Conservation (phyloP, 176 grass and related monocot genomes). For the Phoenix roebelenii region DNA sequence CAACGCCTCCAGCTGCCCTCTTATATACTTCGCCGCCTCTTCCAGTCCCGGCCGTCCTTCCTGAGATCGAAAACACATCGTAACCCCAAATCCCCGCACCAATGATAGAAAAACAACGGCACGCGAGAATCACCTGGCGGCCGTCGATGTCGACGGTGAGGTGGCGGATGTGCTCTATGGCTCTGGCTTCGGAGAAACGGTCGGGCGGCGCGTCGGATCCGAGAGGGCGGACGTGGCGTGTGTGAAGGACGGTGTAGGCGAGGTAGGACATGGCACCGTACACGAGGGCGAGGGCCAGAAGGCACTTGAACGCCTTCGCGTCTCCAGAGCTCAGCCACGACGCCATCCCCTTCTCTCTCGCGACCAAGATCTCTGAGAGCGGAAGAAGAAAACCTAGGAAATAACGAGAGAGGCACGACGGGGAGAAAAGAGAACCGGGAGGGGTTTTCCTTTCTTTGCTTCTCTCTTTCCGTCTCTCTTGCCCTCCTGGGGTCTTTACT, state of each 20-base stretch:
- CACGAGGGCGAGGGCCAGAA: slow-evolving; percentile 52
- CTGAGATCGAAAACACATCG: slow-evolving; percentile 28
- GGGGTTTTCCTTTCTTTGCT: too few relatives aligned
- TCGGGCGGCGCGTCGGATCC: slow-evolving; percentile 34
- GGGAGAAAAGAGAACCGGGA: too few relatives aligned
- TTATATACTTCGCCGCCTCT: slow-evolving; percentile 77
- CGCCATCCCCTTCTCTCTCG: not conserved
- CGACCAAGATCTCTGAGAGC: too few relatives aligned
- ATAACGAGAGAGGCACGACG: too few relatives aligned
- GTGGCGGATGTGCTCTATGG: slow-evolving; percentile 53
- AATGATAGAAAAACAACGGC: not conserved
- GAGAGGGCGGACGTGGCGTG: slow-evolving; percentile 73
- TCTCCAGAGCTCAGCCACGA: slow-evolving; percentile 1
- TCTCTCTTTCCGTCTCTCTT: too few relatives aligned
- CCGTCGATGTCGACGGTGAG: slow-evolving; percentile 73
- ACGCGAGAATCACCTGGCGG: slow-evolving; percentile 40
- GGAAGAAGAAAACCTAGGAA: too few relatives aligned
- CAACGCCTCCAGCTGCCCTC: slow-evolving; percentile 52
- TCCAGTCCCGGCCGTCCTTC: slow-evolving; percentile 79
- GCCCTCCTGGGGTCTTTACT: too few relatives aligned
- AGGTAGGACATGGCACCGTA: slow-evolving; percentile 57
- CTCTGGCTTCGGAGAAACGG: slow-evolving; percentile 72
- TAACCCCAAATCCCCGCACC: not conserved
- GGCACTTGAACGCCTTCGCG: slow-evolving; percentile 32
- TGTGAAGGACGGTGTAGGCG: slow-evolving; percentile 63